phyloP scores from a whole-genome alignment of 768 basidiomycete genomes.

The Psilocybe subaeruginosa region DNA sequence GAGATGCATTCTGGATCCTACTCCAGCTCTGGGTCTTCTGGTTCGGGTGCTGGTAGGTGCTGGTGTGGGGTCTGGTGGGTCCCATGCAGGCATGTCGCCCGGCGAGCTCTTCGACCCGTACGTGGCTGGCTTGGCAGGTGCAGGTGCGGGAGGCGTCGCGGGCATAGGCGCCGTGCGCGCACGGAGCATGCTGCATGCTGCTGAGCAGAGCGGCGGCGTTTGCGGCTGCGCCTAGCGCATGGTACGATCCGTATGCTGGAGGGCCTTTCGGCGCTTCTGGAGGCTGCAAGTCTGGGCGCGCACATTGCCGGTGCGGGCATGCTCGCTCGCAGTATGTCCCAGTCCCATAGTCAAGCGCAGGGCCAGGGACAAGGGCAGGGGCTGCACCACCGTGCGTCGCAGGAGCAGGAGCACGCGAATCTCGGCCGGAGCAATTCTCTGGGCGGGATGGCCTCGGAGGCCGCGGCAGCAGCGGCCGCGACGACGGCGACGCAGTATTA shows the following conservation, averaged over 20 bases:
- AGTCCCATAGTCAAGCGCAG: neutral
- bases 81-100: neutral
- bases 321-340: constrained; percentile 10
- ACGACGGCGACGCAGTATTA: neutral
- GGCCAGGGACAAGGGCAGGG: no score
- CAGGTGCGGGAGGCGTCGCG: constrained; percentile 36
- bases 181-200: constrained; percentile 30
- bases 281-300: constrained; percentile 29
- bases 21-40: no score
- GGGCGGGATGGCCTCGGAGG: constrained; percentile 2
- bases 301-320: constrained; percentile 25
- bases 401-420: constrained; percentile 16
- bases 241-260: neutral
- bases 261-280: constrained; percentile 17
- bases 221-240: constrained; percentile 24
- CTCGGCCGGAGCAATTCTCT: constrained; percentile 9
- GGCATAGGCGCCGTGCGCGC: constrained; percentile 47
- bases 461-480: neutral
- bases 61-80: no score
- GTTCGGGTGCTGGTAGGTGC: no score
- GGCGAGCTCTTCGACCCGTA: constrained; percentile 36
- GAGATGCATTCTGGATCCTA: constrained; percentile 31
- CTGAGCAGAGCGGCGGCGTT: constrained; percentile 25
- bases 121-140: constrained; percentile 23
- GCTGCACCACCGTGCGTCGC: constrained; percentile 13